Evolutionary conservation across 257 asterid genomes (phyloP).

Genomic region (Marsdenia floribunda): DNA sequence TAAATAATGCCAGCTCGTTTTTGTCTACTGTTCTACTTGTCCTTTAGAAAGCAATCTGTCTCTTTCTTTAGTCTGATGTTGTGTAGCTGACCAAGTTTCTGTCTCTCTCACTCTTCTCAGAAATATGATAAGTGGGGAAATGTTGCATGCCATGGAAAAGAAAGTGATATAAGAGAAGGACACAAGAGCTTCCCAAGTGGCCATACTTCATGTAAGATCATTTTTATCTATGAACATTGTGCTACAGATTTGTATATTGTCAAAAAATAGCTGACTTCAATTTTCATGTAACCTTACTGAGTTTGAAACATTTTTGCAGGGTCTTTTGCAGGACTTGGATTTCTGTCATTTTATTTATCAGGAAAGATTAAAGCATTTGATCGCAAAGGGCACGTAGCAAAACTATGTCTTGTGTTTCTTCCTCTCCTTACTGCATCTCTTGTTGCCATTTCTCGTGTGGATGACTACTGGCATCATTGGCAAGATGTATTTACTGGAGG

Average conservation of each 20-base stretch:
- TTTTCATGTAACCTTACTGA: not conserved
- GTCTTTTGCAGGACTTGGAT: constrained; percentile 93
- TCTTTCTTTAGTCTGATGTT: not conserved
- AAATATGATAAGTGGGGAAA: constrained; percentile 55
- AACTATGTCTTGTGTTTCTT: constrained; percentile 62
- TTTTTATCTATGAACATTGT: not conserved
- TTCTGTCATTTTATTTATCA: constrained; percentile 61
- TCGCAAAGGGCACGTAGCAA: constrained; percentile 66
- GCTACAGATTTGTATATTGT: not conserved
- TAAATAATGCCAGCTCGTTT: not conserved
- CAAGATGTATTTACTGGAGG: constrained; percentile 92
- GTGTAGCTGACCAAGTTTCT: not conserved
- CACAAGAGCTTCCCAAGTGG: constrained; percentile 97
- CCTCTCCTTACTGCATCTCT: constrained; percentile 73
- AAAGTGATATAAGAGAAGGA: constrained; percentile 68
- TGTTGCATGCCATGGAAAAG: constrained; percentile 62
- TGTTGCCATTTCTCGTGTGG: constrained; percentile 87
- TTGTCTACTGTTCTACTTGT: not conserved
- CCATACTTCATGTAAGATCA: constrained; percentile 64
- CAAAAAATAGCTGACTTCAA: not conserved
- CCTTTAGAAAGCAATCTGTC: not conserved
- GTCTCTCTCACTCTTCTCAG: constrained; percentile 24
- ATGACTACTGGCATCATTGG: constrained; percentile 98
- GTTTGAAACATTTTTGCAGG: constrained; percentile 38
- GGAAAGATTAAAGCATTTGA: constrained; percentile 82